Percentiles rank a stretch among this genome's conserved stretches.
phyloP scores from a whole-genome alignment of 768 basidiomycete species.

The Hericium coralloides region DNA sequence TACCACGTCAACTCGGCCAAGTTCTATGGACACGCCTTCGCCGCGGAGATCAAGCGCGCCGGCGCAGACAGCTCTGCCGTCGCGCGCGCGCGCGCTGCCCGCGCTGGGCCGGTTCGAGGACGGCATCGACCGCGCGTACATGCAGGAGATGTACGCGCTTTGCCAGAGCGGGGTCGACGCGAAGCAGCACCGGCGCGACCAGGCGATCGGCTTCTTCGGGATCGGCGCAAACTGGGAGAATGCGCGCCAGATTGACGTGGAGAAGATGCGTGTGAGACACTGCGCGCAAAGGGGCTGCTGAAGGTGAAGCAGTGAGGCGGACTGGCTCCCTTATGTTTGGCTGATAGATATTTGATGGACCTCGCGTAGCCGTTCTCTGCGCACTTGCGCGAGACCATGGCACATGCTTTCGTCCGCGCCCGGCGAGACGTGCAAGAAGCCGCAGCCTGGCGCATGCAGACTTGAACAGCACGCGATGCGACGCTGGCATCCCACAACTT shows the following conservation, averaged over 20 bases:
- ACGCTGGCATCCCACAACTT: too few relatives aligned
- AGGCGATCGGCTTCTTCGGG: conserved; percentile 82
- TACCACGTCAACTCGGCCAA: conserved; percentile 82
- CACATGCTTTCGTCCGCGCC: too few relatives aligned
- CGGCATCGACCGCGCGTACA: conserved; percentile 66
- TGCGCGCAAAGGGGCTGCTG: conserved; percentile 53
- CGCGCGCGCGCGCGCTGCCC: conserved; percentile 7
- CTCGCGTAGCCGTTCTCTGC: too few relatives aligned
- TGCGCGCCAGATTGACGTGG: conserved; percentile 60
- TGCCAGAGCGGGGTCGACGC: conserved; percentile 65
- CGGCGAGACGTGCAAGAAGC: too few relatives aligned
- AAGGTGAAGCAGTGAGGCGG: conserved; percentile 16
- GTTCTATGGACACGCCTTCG: conserved; percentile 70
- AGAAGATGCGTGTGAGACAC: conserved; percentile 71
- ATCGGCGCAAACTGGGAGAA: conserved; percentile 90
- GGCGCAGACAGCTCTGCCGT: conserved; percentile 16
- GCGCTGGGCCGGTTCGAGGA: conserved; percentile 62
- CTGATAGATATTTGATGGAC: too few relatives aligned
- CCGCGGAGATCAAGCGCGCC: conserved; percentile 51
- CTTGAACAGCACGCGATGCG: too few relatives aligned
- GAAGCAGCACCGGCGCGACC: conserved; percentile 63
- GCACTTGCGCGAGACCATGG: too few relatives aligned
- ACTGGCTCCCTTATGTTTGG: too few relatives aligned
- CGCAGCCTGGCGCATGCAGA: too few relatives aligned
- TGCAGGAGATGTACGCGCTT: conserved; percentile 54